Percentiles rank a stretch among this genome's conserved stretches.
Conservation (phyloP, 495 filamentous ascomycete genomes). For the Podospora didyma region DNA sequence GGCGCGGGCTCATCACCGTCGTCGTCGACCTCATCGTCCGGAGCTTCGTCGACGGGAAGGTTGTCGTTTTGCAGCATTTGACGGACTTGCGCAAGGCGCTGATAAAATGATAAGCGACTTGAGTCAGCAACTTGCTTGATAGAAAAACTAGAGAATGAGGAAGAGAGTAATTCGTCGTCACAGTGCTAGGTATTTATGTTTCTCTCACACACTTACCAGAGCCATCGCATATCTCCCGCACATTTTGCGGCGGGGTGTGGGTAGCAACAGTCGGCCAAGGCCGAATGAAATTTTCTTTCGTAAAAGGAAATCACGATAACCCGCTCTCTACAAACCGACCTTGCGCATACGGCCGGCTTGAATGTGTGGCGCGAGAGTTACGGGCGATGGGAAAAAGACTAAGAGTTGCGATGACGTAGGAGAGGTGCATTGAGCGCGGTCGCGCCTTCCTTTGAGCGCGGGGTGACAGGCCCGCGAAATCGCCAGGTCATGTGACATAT, state of each 20-base stretch:
- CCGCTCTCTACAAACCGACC: too few relatives aligned
- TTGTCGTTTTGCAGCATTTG: constrained; percentile 66
- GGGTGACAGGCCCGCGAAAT: not conserved
- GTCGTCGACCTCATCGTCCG: constrained; percentile 54
- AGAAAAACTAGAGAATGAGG: not conserved
- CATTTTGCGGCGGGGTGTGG: constrained; percentile 49
- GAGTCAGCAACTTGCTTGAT: not conserved
- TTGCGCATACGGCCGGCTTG: too few relatives aligned
- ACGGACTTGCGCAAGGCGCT: constrained; percentile 64
- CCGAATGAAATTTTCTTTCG: too few relatives aligned
- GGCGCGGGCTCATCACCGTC: constrained; percentile 36
- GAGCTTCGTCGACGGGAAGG: constrained; percentile 73
- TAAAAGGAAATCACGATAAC: too few relatives aligned
- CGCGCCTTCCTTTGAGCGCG: not conserved
- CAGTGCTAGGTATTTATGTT: too few relatives aligned
- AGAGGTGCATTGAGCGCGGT: not conserved
- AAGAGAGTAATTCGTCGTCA: too few relatives aligned
- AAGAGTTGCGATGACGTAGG: not conserved
- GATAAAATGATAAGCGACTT: constrained; percentile 1
- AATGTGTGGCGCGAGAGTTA: too few relatives aligned
- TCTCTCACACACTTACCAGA: constrained; percentile 58
- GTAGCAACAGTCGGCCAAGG: too few relatives aligned
- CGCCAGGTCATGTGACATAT: constrained; percentile 24
- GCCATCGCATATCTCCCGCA: constrained; percentile 83
- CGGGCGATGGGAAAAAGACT: not conserved